Base-by-base conservation (phyloP, 495 filamentous ascomycete species). In the Annulohypoxylon maeteangense region DNA sequence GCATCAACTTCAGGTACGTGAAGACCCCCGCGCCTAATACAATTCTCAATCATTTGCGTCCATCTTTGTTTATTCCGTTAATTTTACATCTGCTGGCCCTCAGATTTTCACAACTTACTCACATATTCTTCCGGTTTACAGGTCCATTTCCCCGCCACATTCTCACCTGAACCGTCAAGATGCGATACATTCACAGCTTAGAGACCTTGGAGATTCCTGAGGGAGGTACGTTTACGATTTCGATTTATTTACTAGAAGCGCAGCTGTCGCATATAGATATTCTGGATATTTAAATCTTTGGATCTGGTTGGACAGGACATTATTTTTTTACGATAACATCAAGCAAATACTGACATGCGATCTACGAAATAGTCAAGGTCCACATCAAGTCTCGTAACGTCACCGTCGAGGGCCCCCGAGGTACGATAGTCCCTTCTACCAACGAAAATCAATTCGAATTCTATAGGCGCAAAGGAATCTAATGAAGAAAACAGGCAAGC, bases 151-250 rank as follows among this genome's bases (percentile, higher is more conserved):
- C 68, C 74, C 67, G 62, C 73, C 34, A 72, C 67, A 76, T 64
- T 70, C 62, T 65, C 65, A 70, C 75, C 74, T 75, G 76, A 76
- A 78, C 72, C 82, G 83, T 80, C 88, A 95, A 91, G 83, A 97
- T 97, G 94, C 92, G 91, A 87, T 97, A 97, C 90, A 97, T 98
- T 87, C 93, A 98, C 87, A 95, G 92, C 79, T 86, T 92, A 86
- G 95, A 99, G 90, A 88, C 89, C 85, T 89, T 99, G 84, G 87
- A 88, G 76, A 92, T 99, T 82, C 95, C 96, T 71, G 93, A 97
- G 81, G 93, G 93, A 85, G 95, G 96, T 98, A 90, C 90, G 94
- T 77, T 58, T 75, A 74, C 70, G 56, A 70, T 54, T 3, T 18
- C 53, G 65, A 59, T 56, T 64, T 50, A 31, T 25, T 27, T 61